Evolutionary conservation across 306 rosid genomes (phyloP).

Genomic region (Acacia acuminata): DNA sequence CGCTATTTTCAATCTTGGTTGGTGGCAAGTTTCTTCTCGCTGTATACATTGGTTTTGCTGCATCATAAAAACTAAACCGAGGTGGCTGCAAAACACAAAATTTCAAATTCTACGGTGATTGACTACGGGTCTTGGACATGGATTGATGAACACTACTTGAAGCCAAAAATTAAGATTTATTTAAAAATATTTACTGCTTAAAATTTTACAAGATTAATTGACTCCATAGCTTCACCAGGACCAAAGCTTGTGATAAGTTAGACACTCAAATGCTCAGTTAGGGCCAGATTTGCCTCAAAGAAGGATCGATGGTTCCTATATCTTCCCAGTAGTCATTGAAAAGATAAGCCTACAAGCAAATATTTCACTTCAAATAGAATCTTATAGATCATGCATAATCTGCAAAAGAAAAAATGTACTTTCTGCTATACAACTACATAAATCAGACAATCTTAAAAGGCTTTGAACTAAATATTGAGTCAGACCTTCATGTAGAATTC

Average conservation of each 20-base stretch:
- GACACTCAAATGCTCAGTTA: constrained; percentile 77
- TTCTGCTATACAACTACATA: not conserved
- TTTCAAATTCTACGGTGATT: constrained; percentile 28
- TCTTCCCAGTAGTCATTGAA: constrained; percentile 98
- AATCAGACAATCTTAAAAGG: not conserved
- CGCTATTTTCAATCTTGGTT: constrained; percentile 78
- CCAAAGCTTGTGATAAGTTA: constrained; percentile 26
- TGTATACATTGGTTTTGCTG: constrained; percentile 84
- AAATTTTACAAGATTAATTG: constrained; percentile 7
- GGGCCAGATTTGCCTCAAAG: constrained; percentile 94
- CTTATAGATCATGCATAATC: not conserved
- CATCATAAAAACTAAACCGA: constrained; percentile 81
- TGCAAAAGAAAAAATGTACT: constrained; percentile 24
- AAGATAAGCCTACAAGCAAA: constrained; percentile 78
- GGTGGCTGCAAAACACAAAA: constrained; percentile 65
- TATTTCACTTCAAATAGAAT: not conserved
- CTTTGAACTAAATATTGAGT: not conserved
- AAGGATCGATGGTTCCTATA: constrained; percentile 96
- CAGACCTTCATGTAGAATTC: constrained; percentile 85
- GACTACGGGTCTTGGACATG: not conserved
- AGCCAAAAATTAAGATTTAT: not conserved
- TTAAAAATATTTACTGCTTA: constrained; percentile 2
- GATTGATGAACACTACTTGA: constrained; percentile 2
- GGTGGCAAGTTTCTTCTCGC: constrained; percentile 98
- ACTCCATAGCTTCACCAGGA: too few species aligned